Base-by-base conservation (phyloP, 139 green algal species). In the Chlorella sp. region DNA sequence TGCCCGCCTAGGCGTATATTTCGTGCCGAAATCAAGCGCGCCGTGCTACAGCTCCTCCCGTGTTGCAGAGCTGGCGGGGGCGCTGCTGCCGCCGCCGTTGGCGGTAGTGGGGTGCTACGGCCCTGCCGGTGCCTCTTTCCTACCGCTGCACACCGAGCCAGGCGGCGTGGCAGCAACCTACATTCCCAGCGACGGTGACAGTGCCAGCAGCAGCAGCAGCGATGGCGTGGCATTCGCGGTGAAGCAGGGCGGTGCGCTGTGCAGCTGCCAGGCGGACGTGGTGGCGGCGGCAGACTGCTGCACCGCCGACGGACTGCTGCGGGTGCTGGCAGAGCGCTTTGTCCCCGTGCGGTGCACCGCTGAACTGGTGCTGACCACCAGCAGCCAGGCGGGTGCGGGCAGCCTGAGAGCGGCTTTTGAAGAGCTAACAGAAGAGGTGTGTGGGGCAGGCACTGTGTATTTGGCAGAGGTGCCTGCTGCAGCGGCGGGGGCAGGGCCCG, bases 11-110 rank as follows among this genome's bases (percentile, higher is more conserved):
- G 24, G 30, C 32, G 5, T 19, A 2, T 7, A 28, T n/a, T 61
- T 2, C 4, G 3, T 40, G 37, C 19, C 22, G 37, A 18, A 28
- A 32, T 42, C 18, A 57, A 57, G 7, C 48, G 48, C 48, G 48
- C 48, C 28, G 2, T 18, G 14, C 77, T 39, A 21, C 77, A 4
- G 5, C 26, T 26, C 80, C 48, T 12, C 34, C 18, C 36, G 11
- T 24, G 4, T 21, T 60, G 66, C 84, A 88, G 84, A 88, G 68
- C 39, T 88, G 37, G 84, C 84, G 0, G 40, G 36, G 0, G 64
- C 84, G 26, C 68, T 88, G 84, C 14, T 88, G 84, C 84, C 84
- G 84, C 68, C 66, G 30, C 84, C 84, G 28, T 30, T 88, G 39
- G 68, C 66, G 28, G 68, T 88, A 39, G 40, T 88, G 24, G 84